Conservation (phyloP, 768 basidiomycete species). For the Hydnomerulius pinastri region DNA sequence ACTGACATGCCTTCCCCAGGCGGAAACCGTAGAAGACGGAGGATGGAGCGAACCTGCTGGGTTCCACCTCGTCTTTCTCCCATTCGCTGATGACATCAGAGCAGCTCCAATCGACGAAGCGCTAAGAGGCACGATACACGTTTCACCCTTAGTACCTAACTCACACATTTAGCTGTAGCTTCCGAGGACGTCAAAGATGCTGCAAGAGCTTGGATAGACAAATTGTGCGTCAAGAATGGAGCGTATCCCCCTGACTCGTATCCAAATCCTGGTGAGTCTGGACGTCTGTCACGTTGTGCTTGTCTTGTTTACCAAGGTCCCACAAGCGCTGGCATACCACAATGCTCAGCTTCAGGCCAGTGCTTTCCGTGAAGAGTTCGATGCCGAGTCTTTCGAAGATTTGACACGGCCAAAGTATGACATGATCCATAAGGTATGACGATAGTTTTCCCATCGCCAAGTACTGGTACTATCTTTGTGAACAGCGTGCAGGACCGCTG, state of each 20-base stretch:
- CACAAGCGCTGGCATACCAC: conserved; percentile 78
- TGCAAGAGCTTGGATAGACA: conserved; percentile 75
- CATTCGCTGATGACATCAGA: conserved; percentile 94
- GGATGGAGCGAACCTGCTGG: conserved; percentile 87
- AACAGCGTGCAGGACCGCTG: conserved; percentile 65
- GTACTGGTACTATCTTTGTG: not conserved
- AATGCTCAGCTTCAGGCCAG: conserved; percentile 89
- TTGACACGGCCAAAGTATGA: conserved; percentile 75
- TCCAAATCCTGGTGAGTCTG: conserved; percentile 81
- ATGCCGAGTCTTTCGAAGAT: conserved; percentile 78
- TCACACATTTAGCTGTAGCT: conserved; percentile 44
- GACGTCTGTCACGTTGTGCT: not conserved
- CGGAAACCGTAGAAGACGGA: conserved; percentile 65
- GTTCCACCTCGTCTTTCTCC: conserved; percentile 90
- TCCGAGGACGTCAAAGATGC: conserved; percentile 64
- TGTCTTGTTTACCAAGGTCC: not conserved
- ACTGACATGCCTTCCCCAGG: conserved; percentile 40
- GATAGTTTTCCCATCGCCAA: not conserved
- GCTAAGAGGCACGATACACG: conserved; percentile 52
- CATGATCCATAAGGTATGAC: conserved; percentile 74
- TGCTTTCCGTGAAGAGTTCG: conserved; percentile 90
- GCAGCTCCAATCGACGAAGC: conserved; percentile 68
- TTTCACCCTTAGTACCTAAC: not conserved
- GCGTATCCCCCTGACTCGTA: conserved; percentile 87
- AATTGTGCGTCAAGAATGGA: conserved; percentile 76